A percentile compares a stretch with the other conserved stretches of the same genome.
Evolutionary conservation across 1,284 basidiomycete species (phyloP).

Genomic region (Cystobasidiaceae sp.): DNA sequence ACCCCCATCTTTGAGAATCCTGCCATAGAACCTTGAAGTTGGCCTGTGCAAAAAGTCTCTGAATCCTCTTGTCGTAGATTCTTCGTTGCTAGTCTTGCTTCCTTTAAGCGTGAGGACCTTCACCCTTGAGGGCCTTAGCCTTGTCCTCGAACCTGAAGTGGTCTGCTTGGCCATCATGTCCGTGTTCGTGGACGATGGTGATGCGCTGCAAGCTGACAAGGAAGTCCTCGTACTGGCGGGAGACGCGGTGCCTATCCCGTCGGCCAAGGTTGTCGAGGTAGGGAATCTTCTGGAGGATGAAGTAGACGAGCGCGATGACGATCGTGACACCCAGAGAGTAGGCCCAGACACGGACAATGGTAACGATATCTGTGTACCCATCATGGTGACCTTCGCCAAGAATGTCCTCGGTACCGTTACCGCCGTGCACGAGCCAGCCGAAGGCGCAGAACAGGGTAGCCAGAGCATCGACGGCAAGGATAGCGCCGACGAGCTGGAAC

Average conservation of each 20-base stretch:
- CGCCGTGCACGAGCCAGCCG: conserved; percentile 54
- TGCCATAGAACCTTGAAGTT: no score
- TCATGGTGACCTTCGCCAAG: conserved; percentile 23
- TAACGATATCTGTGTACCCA: conserved; percentile 52
- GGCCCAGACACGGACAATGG: conserved; percentile 54
- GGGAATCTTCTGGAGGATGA: conserved; percentile 48
- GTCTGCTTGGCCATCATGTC: conserved; percentile 15
- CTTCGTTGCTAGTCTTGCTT: neutral
- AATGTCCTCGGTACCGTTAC: conserved; percentile 43
- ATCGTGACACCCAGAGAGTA: conserved; percentile 54
- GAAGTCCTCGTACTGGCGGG: conserved; percentile 30
- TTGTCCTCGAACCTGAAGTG: conserved; percentile 28
- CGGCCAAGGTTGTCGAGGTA: conserved; percentile 54
- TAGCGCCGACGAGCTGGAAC: conserved; percentile 53
- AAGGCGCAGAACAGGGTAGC: conserved; percentile 53
- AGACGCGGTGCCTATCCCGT: conserved; percentile 45
- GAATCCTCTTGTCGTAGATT: neutral
- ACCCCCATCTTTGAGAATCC: no score
- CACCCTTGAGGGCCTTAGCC: conserved; percentile 30
- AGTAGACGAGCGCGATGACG: conserved; percentile 51
- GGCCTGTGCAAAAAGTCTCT: no score
- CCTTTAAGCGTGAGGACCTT: conserved; percentile 4
- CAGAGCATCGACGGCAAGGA: conserved; percentile 51
- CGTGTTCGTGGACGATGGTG: conserved; percentile 27
- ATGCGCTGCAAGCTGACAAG: conserved; percentile 22